These are phyloP conservation scores for Pseudocercospora macadamiae DNA, from an alignment of 2,329 filamentous ascomycete genomes.

Conservation along the genomic window DNA sequence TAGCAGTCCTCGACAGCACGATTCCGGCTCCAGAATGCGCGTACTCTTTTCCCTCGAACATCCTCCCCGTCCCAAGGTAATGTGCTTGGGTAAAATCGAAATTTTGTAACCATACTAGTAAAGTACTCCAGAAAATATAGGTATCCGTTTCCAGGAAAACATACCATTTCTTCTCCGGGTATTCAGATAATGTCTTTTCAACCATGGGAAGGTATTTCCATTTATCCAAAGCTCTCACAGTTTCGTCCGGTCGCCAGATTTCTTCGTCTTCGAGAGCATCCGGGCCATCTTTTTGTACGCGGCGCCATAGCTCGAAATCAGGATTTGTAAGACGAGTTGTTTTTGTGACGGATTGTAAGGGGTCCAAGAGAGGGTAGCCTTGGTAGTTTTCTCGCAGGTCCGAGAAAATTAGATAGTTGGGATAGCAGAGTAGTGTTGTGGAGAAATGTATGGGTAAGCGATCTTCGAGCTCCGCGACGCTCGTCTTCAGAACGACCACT, in stretches of 20 bases:
- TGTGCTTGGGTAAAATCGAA: constrained; percentile 46
- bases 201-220: constrained; percentile 60
- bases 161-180: constrained; percentile 55
- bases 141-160: constrained; percentile 59
- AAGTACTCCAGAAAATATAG: constrained; percentile 45
- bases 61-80: constrained; percentile 56
- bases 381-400: constrained; percentile 42
- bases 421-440: constrained; percentile 40
- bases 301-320: constrained; percentile 36
- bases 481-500: constrained; percentile 54
- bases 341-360: constrained; percentile 26
- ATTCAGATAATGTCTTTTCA: constrained; percentile 30
- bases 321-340: constrained; percentile 20
- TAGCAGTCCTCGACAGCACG: constrained; percentile 46
- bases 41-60: constrained; percentile 43
- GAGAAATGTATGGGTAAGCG: constrained; percentile 37
- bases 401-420: constrained; percentile 42
- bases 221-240: constrained; percentile 44
- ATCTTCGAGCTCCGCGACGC: constrained; percentile 38
- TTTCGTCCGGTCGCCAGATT: constrained; percentile 31
- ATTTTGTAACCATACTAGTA: constrained; percentile 50
- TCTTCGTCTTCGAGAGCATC: constrained; percentile 37
- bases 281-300: constrained; percentile 29
- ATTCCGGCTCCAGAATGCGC: constrained; percentile 48
- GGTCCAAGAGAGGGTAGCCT: constrained; percentile 39